phyloP scores from a whole-genome alignment of 2,329 filamentous ascomycete species.

The Lasiodiplodia hormozganensis region DNA sequence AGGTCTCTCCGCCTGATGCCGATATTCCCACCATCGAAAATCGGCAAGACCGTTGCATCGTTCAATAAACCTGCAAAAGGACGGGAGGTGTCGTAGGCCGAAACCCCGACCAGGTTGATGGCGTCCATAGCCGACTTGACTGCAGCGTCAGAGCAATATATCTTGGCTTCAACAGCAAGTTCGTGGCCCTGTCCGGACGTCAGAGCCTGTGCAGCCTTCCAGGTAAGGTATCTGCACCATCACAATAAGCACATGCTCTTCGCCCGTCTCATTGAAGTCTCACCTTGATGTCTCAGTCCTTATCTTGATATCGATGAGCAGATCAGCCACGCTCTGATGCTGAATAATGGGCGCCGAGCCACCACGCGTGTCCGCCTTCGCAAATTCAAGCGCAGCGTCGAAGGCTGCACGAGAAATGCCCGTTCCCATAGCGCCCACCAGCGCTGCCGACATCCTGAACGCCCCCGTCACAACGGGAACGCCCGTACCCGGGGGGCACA shows the following conservation, averaged over 20 bases:
- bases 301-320: conserved; percentile 62
- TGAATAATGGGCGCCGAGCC: conserved; percentile 55
- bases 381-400: conserved; percentile 59
- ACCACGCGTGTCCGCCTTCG: conserved; percentile 54
- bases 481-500: conserved; percentile 54
- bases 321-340: conserved; percentile 59
- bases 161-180: conserved; percentile 58
- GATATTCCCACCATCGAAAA: conserved; percentile 62
- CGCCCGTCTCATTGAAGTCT: not conserved
- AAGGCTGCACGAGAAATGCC: conserved; percentile 63
- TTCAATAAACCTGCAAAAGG: conserved; percentile 49
- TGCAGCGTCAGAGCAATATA: conserved; percentile 58
- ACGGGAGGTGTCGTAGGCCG: conserved; percentile 50
- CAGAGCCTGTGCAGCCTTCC: conserved; percentile 59
- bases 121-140: conserved; percentile 58
- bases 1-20: conserved; percentile 59
- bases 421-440: conserved; percentile 63
- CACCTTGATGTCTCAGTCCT: conserved; percentile 57
- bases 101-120: conserved; percentile 62
- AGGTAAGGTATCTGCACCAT: conserved; percentile 47
- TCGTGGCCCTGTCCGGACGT: conserved; percentile 53
- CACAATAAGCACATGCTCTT: not conserved
- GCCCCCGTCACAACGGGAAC: conserved; percentile 51
- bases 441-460: conserved; percentile 55
- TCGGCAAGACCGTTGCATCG: conserved; percentile 19